phyloP scores from a whole-genome alignment of 768 basidiomycete species.

The Suillus spraguei region DNA sequence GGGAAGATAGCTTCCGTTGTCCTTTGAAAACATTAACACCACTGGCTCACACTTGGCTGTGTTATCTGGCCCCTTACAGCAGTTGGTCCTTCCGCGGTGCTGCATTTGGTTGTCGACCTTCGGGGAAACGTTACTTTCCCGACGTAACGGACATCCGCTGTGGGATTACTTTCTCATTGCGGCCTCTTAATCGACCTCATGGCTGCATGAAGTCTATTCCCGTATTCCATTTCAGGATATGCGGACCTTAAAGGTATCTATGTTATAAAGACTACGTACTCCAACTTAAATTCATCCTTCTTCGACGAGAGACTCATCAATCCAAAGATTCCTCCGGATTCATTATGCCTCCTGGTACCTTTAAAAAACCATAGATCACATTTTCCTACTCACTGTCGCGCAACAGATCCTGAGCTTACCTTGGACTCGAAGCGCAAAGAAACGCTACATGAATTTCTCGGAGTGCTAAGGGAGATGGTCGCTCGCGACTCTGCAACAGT shows the following conservation, averaged over 20 bases:
- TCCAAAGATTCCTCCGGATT: not conserved
- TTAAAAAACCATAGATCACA: not conserved
- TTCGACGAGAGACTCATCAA: not conserved
- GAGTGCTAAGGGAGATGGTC: not conserved
- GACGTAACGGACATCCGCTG: conserved; percentile 4
- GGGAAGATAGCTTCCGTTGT: too few species aligned
- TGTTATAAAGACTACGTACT: conserved; percentile 2
- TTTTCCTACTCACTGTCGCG: not conserved
- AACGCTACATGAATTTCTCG: conserved; percentile 3
- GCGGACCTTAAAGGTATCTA: conserved; percentile 9
- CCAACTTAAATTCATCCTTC: conserved; percentile 18
- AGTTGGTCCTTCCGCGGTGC: conserved; percentile 6
- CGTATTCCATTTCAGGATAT: conserved; percentile 4
- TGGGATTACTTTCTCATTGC: not conserved
- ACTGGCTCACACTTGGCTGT: conserved; percentile 5
- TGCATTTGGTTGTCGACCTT: conserved; percentile 1
- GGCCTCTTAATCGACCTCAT: conserved; percentile 5
- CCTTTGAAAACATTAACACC: conserved; percentile 5
- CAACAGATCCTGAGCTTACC: conserved; percentile 1
- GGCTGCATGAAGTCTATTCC: conserved; percentile 3
- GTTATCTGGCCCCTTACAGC: conserved; percentile 1
- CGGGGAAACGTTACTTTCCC: conserved; percentile 4
- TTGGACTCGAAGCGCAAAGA: not conserved
- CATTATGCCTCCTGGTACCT: conserved; percentile 2
- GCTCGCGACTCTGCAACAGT: not conserved